Percentiles rank a stretch among this genome's conserved stretches.
Conservation (phyloP, 805 yeast species). For the Pichia insulana region DNA sequence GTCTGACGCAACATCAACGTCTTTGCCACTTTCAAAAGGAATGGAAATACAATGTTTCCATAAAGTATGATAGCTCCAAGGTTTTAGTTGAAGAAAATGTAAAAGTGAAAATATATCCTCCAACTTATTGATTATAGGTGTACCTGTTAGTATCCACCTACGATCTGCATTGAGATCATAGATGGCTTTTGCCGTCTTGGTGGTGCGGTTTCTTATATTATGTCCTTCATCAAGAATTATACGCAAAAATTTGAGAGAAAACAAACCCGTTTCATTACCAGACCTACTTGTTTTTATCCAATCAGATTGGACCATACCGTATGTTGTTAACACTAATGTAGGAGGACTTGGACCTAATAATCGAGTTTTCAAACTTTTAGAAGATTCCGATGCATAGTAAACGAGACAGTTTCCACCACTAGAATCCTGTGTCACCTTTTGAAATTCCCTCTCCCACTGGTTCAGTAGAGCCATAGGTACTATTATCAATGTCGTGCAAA, state of each 20-base stretch:
- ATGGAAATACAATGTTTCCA: constrained; percentile 82
- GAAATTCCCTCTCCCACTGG: constrained; percentile 85
- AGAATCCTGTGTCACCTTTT: constrained; percentile 41
- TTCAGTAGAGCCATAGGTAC: constrained; percentile 87
- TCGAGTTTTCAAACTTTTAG: constrained; percentile 39
- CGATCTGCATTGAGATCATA: constrained; percentile 55
- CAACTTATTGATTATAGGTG: constrained; percentile 81
- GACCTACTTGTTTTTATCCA: constrained; percentile 39
- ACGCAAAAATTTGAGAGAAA: constrained; percentile 64
- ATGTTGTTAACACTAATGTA: constrained; percentile 69
- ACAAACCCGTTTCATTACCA: constrained; percentile 43
- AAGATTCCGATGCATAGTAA: constrained; percentile 64
- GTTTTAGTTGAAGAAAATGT: constrained; percentile 68
- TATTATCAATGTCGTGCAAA: constrained; percentile 63
- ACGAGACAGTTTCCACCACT: constrained; percentile 39
- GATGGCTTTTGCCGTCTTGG: constrained; percentile 74
- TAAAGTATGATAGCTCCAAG: constrained; percentile 78
- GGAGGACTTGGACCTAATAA: constrained; percentile 47
- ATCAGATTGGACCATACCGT: constrained; percentile 79
- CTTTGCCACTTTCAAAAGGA: constrained; percentile 66
- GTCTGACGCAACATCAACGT: constrained; percentile 63
- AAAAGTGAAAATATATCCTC: constrained; percentile 81
- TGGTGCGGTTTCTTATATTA: constrained; percentile 67
- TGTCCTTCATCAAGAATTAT: constrained; percentile 82
- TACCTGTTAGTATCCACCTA: constrained; percentile 85